phyloP scores from a whole-genome alignment of 148 eudicot genomes.

The Polygonum aviculare region DNA sequence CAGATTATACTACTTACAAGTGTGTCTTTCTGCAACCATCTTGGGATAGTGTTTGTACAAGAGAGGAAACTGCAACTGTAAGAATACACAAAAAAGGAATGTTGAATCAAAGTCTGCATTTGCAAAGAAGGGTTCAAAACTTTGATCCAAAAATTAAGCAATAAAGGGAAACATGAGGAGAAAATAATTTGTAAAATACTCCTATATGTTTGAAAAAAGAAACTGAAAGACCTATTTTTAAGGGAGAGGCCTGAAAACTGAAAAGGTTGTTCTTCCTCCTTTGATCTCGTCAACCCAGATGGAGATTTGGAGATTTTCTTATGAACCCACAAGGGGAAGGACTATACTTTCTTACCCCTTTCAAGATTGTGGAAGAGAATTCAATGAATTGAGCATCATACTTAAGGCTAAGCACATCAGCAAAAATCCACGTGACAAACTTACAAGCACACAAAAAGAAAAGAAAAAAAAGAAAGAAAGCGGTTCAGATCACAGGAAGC shows the following conservation, averaged over 20 bases:
- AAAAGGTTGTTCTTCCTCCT: not conserved
- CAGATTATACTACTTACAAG: not conserved
- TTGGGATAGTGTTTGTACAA: not conserved
- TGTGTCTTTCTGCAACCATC: constrained; percentile 14
- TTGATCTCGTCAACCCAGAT: not conserved
- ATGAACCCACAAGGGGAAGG: not conserved
- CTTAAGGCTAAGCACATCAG: not conserved
- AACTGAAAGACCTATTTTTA: not conserved
- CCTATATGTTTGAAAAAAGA: too few species aligned
- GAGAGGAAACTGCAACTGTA: constrained; percentile 2
- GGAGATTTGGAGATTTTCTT: not conserved
- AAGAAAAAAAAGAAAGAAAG: not conserved
- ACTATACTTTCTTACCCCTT: not conserved
- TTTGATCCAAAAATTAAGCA: constrained; percentile 1
- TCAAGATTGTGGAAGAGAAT: not conserved
- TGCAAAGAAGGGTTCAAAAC: not conserved
- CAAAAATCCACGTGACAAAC: not conserved
- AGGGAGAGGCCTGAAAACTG: not conserved
- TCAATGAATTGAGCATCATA: not conserved
- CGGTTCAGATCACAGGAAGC: not conserved
- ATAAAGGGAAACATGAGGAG: not conserved
- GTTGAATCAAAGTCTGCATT: not conserved
- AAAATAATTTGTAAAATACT: not conserved
- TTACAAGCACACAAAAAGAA: too few species aligned
- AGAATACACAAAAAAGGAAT: not conserved